Conservation (phyloP, 1,284 basidiomycete genomes). For the Paramarasmius palmivorus region DNA sequence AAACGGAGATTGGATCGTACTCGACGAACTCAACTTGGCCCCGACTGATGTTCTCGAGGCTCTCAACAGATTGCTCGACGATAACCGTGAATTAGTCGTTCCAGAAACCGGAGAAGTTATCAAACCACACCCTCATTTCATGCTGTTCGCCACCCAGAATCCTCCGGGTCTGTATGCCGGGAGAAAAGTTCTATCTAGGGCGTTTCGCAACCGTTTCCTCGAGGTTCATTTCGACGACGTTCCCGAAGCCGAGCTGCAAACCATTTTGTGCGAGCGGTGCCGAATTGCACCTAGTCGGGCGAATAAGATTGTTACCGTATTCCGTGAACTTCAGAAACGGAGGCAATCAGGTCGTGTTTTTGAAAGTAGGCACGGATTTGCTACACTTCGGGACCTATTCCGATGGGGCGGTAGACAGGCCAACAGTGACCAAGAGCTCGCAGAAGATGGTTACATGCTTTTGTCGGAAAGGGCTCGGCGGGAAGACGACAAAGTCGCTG, state of each 20-base stretch:
- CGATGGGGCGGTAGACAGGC: conserved; percentile 94
- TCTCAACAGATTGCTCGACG: conserved; percentile 93
- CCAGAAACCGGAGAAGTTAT: conserved; percentile 97
- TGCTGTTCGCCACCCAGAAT: conserved; percentile 99
- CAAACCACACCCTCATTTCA: conserved; percentile 92
- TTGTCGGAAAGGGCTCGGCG: conserved; percentile 89
- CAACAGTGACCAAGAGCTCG: conserved; percentile 88
- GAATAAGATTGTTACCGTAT: conserved; percentile 89
- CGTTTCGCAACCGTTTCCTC: conserved; percentile 98
- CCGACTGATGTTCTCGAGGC: conserved; percentile 99
- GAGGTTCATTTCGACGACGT: conserved; percentile 99
- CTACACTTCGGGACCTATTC: conserved; percentile 95
- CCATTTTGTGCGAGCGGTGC: conserved; percentile 88
- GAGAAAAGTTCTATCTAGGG: conserved; percentile 92
- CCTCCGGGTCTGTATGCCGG: conserved; percentile 98
- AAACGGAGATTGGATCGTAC: conserved; percentile 95
- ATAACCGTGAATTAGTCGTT: conserved; percentile 95
- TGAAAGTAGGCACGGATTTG: conserved; percentile 97
- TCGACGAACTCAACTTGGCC: conserved; percentile 97
- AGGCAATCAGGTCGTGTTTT: conserved; percentile 92
- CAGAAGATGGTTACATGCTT: conserved; percentile 97
- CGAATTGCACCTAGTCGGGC: conserved; percentile 93
- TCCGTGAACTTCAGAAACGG: conserved; percentile 91
- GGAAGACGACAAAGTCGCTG: conserved; percentile 83
- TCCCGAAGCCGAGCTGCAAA: conserved; percentile 91